Conservation (phyloP, 2,329 filamentous ascomycete genomes). For the Cladosporium austrohemisphaericum region DNA sequence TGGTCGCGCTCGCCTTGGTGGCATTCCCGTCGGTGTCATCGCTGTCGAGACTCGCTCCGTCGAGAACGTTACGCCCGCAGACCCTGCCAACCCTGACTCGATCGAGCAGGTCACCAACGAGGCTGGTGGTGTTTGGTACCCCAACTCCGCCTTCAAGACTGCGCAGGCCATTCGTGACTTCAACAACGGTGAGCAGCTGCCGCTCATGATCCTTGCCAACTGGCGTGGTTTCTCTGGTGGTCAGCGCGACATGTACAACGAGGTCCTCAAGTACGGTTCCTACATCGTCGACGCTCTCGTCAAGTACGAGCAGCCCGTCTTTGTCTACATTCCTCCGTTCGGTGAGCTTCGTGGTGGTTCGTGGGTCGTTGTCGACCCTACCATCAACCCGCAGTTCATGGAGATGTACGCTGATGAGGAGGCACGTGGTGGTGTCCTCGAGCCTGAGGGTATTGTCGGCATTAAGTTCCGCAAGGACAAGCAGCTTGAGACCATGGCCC, state of each 20-base stretch:
- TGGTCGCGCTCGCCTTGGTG: slow-evolving; percentile 90
- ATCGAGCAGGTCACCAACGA: slow-evolving; percentile 93
- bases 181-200: slow-evolving; percentile 97
- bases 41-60: slow-evolving; percentile 92
- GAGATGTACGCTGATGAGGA: slow-evolving; percentile 99
- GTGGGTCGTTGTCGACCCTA: slow-evolving; percentile 98
- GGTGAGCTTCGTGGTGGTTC: slow-evolving; percentile 97
- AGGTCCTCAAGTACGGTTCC: slow-evolving; percentile 98
- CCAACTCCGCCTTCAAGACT: slow-evolving; percentile 99
- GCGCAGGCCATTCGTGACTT: slow-evolving; percentile 98
- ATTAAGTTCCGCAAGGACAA: slow-evolving; percentile 99
- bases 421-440: slow-evolving; percentile 90
- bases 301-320: slow-evolving; percentile 98
- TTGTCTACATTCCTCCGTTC: slow-evolving; percentile 96
- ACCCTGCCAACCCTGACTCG: slow-evolving; percentile 96
- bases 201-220: slow-evolving; percentile 98
- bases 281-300: slow-evolving; percentile 98
- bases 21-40: slow-evolving; percentile 98
- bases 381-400: slow-evolving; percentile 94
- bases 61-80: slow-evolving; percentile 93
- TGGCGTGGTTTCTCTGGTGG: slow-evolving; percentile 99
- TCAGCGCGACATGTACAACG: slow-evolving; percentile 99
- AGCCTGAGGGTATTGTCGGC: slow-evolving; percentile 95
- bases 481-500: slow-evolving; percentile 95
- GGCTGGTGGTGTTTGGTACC: slow-evolving; percentile 98